These are phyloP conservation scores for Wickerhamiella azymoides DNA, from an alignment of 805 yeast species.

Conservation along the genomic window DNA sequence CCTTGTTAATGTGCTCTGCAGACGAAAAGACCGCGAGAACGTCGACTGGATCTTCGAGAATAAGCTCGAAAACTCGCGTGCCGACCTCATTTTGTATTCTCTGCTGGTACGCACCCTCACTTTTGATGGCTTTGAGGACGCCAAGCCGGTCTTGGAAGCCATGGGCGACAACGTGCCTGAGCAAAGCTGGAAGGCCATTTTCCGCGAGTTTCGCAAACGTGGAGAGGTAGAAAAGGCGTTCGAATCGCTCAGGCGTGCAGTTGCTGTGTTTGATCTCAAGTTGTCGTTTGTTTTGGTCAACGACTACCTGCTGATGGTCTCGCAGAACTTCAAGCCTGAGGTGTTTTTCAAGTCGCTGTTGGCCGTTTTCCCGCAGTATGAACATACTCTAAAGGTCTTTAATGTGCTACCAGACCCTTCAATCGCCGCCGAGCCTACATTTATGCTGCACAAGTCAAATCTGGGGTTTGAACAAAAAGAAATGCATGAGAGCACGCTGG, in stretches of 20 bases:
- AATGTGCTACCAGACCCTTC: background rate
- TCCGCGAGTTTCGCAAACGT: conserved; percentile 19
- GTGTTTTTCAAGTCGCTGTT: conserved; percentile 14
- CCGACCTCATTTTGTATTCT: conserved; percentile 13
- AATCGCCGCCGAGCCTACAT: background rate
- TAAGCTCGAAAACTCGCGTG: conserved; percentile 7
- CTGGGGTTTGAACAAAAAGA: background rate
- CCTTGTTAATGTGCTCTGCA: conserved; percentile 11
- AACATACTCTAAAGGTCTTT: conserved; percentile 12
- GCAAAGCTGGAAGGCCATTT: conserved; percentile 17
- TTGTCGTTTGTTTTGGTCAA: conserved; percentile 15
- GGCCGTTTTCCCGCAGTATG: conserved; percentile 15
- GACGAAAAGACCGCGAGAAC: background rate
- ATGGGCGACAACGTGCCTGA: conserved; percentile 16
- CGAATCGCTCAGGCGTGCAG: conserved; percentile 16
- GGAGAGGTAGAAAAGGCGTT: conserved; percentile 21
- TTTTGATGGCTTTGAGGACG: conserved; percentile 18
- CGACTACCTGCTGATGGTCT: conserved; percentile 18
- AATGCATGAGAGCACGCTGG: conserved; percentile 17
- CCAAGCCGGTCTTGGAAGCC: conserved; percentile 16
- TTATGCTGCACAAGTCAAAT: background rate
- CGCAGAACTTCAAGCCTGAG: conserved; percentile 16
- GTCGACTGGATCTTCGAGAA: conserved; percentile 13
- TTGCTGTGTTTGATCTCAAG: conserved; percentile 8
- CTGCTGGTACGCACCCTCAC: conserved; percentile 19